Conservation (phyloP, 805 yeast species). For the Wickerhamomyces hampshirensis region DNA sequence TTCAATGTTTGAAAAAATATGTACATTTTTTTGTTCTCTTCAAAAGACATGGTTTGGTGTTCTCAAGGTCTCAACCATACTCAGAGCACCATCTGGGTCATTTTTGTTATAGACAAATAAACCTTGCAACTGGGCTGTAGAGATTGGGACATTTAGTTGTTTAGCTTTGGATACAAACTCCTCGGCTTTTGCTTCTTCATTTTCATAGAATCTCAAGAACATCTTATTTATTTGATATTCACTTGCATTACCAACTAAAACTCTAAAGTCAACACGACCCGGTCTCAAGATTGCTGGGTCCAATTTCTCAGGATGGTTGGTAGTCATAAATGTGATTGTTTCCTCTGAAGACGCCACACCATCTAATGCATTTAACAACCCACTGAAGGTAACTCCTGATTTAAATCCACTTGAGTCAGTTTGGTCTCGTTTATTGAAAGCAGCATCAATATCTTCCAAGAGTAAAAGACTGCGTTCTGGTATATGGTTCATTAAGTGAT, state of each 20-base stretch:
- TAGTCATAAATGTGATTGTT: constrained; percentile 94
- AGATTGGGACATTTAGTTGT: constrained; percentile 51
- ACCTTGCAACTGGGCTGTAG: constrained; percentile 95
- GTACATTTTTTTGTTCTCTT: constrained; percentile 2
- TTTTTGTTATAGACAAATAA: constrained; percentile 88
- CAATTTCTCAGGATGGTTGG: constrained; percentile 90
- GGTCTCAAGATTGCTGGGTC: constrained; percentile 95
- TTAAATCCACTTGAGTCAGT: constrained; percentile 70
- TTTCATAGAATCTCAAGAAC: constrained; percentile 84
- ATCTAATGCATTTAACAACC: constrained; percentile 87
- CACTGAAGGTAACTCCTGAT: constrained; percentile 93
- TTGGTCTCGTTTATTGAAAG: constrained; percentile 80
- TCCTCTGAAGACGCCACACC: constrained; percentile 98
- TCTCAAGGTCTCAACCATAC: constrained; percentile 43
- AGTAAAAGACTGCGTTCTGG: constrained; percentile 84
- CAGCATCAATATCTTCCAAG: constrained; percentile 94
- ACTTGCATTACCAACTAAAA: constrained; percentile 82
- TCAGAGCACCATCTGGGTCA: constrained; percentile 70
- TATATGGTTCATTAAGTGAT: constrained; percentile 93
- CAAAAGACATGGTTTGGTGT: constrained; percentile 31
- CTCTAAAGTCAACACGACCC: constrained; percentile 87
- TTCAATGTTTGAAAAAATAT: constrained; percentile 3
- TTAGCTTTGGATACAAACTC: constrained; percentile 37
- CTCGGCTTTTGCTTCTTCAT: constrained; percentile 47
- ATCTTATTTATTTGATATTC: constrained; percentile 71